These are phyloP conservation scores for Zychaea mexicana DNA, from an alignment of 371 early-diverging fungal species.

Conservation along the genomic window DNA sequence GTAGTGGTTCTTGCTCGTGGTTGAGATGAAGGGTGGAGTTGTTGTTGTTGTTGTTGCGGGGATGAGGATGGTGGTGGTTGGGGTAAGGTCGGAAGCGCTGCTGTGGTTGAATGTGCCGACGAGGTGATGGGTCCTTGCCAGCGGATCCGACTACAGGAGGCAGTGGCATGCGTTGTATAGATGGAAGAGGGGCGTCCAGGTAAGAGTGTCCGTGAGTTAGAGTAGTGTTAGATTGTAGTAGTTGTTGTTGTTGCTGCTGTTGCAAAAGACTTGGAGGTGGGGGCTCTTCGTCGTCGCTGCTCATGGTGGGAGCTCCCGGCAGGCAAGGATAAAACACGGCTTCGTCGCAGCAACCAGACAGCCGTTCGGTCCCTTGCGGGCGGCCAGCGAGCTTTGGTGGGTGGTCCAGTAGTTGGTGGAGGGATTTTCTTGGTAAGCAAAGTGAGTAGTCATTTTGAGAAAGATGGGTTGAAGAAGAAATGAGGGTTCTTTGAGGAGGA, in stretches of 20 bases:
- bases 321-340: slow-evolving; percentile 8
- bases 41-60: neutral
- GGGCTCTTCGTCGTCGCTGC: neutral
- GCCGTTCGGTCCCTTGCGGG: neutral
- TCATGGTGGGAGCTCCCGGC: neutral
- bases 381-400: neutral
- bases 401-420: neutral
- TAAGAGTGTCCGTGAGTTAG: neutral
- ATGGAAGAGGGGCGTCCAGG: neutral
- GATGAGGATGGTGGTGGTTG: neutral
- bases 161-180: neutral
- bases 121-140: neutral
- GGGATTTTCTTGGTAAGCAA: neutral
- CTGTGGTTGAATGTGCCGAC: neutral
- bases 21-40: neutral
- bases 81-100: neutral
- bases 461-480: slow-evolving; percentile 1
- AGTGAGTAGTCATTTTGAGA: slow-evolving; percentile 8
- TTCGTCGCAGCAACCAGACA: neutral
- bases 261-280: no score
- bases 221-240: neutral
- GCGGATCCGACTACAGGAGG: neutral
- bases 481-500: slow-evolving; percentile 9
- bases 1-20: neutral
- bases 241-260: neutral